Conservation (phyloP, 2,329 filamentous ascomycete genomes). For the Arthrinium phaeospermum region DNA sequence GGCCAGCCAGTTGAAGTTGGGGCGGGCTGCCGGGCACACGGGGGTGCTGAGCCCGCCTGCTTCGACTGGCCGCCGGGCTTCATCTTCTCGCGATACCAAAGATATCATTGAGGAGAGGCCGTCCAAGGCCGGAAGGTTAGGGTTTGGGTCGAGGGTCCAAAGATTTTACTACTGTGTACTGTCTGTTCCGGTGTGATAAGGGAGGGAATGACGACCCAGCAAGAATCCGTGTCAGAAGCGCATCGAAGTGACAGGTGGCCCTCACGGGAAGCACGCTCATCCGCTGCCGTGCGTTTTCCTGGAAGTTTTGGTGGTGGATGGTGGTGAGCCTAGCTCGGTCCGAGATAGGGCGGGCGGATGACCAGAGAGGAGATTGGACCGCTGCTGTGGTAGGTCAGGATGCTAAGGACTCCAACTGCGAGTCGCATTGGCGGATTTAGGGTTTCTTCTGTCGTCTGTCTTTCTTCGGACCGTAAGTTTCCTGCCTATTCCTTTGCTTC, state of each 20-base stretch:
- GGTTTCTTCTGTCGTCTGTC: background rate
- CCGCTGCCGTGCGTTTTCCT: background rate
- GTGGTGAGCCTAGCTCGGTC: background rate
- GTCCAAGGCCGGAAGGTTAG: background rate
- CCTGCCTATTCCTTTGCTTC: background rate
- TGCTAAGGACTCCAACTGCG: background rate
- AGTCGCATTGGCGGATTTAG: background rate
- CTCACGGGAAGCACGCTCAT: background rate
- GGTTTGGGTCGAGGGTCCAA: conserved; percentile 4
- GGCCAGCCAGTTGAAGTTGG: conserved; percentile 32
- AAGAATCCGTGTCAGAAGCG: background rate
- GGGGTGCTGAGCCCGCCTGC: background rate
- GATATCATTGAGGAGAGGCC: conserved; percentile 16
- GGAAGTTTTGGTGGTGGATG: background rate
- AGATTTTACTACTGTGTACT: background rate
- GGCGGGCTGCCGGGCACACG: background rate
- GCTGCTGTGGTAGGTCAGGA: background rate
- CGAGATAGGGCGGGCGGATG: background rate
- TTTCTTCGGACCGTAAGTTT: background rate
- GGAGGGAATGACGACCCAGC: conserved; percentile 4
- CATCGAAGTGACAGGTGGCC: conserved; percentile 2
- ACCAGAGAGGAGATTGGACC: background rate
- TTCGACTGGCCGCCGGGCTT: background rate
- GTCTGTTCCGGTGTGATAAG: background rate
- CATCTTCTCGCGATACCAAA: conserved; percentile 51